phyloP scores from a whole-genome alignment of 2,329 filamentous ascomycete genomes.

The Septoria linicola region DNA sequence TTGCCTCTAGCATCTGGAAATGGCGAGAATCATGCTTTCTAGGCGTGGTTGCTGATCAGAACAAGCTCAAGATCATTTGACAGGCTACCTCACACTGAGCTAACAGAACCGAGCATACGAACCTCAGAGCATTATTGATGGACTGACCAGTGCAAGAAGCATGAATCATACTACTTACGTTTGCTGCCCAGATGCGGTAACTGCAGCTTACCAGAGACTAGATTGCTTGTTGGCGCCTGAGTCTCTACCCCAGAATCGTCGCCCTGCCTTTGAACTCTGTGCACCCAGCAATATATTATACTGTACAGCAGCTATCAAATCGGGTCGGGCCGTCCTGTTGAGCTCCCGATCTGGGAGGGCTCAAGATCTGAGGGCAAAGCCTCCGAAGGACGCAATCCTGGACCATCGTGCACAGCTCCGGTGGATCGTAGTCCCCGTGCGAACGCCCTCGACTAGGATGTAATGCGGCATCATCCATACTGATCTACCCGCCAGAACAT shows the following conservation, averaged over 20 bases:
- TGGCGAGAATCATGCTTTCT: neutral
- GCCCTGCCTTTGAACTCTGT: constrained; percentile 17
- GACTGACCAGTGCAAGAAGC: constrained; percentile 1
- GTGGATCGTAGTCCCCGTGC: constrained; percentile 21
- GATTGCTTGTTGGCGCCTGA: constrained; percentile 10
- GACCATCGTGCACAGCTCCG: constrained; percentile 11
- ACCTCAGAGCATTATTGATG: neutral
- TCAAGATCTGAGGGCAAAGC: constrained; percentile 21
- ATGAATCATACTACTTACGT: neutral
- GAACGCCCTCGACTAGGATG: constrained; percentile 20
- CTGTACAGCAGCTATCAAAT: constrained; percentile 13
- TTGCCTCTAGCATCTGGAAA: neutral
- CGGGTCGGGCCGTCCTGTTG: constrained; percentile 23
- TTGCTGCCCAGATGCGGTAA: constrained; percentile 19
- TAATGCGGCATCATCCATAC: constrained; percentile 17
- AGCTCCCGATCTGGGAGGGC: constrained; percentile 22
- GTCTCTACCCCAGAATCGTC: constrained; percentile 15
- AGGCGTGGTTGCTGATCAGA: constrained; percentile 13
- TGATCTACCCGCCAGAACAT: constrained; percentile 10
- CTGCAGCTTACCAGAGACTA: constrained; percentile 19
- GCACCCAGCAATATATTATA: constrained; percentile 17
- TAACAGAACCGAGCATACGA: constrained; percentile 1
- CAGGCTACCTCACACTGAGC: neutral
- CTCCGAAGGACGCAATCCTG: constrained; percentile 20
- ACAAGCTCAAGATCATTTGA: neutral